phyloP scores from a whole-genome alignment of 176 grass and related monocot species.

The Poa pratensis region DNA sequence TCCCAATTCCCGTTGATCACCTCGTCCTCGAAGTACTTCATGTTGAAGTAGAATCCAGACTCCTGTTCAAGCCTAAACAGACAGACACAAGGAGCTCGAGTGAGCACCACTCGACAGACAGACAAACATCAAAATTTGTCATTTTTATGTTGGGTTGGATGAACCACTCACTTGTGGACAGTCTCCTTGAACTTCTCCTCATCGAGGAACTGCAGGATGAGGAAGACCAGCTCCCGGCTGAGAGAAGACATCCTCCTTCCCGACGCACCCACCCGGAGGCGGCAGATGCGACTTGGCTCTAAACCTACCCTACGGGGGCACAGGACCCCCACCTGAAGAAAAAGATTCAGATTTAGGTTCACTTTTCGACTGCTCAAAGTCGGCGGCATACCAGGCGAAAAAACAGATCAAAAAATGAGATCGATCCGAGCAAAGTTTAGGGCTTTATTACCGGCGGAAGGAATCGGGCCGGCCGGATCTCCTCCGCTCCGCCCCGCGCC shows the following conservation, averaged over 20 bases:
- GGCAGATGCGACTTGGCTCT: constrained; percentile 33
- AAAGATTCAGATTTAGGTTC: constrained; percentile 15
- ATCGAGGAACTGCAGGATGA: constrained; percentile 93
- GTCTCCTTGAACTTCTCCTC: constrained; percentile 96
- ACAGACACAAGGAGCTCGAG: neutral
- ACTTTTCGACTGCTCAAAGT: neutral
- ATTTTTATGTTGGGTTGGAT: neutral
- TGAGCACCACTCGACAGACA: neutral
- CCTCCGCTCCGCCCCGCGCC: constrained; percentile 25
- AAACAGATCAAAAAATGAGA: constrained; percentile 29
- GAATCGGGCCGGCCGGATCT: constrained; percentile 31
- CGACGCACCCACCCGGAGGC: constrained; percentile 41
- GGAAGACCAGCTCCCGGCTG: constrained; percentile 78
- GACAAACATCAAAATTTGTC: neutral
- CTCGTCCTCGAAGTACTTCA: constrained; percentile 92
- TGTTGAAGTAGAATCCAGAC: constrained; percentile 94
- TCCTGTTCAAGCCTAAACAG: constrained; percentile 80
- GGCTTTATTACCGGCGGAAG: constrained; percentile 42
- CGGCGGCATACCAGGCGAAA: neutral
- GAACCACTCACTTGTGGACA: constrained; percentile 73
- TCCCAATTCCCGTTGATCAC: constrained; percentile 89
- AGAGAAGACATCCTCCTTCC: constrained; percentile 64
- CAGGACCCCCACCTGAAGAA: constrained; percentile 26
- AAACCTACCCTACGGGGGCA: constrained; percentile 33
- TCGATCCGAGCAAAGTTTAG: constrained; percentile 31